Percentiles rank a stretch among this genome's conserved stretches.
These are phyloP conservation scores for Schwanniomyces yamadae DNA, from an alignment of 805 yeast genomes.

Conservation along the genomic window DNA sequence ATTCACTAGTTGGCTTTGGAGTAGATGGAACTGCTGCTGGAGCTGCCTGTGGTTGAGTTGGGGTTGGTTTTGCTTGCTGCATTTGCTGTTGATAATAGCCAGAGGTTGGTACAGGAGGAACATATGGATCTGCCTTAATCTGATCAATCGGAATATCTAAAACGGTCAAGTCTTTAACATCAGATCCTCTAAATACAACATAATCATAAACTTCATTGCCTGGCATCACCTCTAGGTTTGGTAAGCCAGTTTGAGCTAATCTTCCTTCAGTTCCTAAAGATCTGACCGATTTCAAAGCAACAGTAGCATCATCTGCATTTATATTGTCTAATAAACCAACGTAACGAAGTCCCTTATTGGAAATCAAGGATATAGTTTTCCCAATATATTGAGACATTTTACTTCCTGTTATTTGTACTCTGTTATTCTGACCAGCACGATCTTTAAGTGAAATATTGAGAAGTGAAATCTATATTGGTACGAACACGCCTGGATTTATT, in stretches of 20 bases:
- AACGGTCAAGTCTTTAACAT: constrained; percentile 85
- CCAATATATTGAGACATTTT: constrained; percentile 97
- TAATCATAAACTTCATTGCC: constrained; percentile 67
- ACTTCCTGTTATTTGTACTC: too few relatives aligned
- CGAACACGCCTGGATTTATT: too few relatives aligned
- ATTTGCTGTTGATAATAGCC: constrained; percentile 14
- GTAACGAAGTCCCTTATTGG: constrained; percentile 79
- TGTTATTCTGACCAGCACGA: too few relatives aligned
- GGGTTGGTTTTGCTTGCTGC: constrained; percentile 7
- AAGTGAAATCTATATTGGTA: too few relatives aligned
- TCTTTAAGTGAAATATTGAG: too few relatives aligned
- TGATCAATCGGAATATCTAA: constrained; percentile 69
- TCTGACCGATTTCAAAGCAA: constrained; percentile 75
- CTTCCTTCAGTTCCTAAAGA: constrained; percentile 94
- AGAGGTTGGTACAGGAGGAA: constrained; percentile 15
- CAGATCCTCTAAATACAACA: constrained; percentile 86
- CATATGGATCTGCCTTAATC: constrained; percentile 53
- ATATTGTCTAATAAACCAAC: constrained; percentile 87
- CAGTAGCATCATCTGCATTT: constrained; percentile 88
- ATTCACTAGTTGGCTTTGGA: neutral
- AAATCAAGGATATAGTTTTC: constrained; percentile 77
- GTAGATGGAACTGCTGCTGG: constrained; percentile 11
- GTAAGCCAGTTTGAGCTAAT: constrained; percentile 53
- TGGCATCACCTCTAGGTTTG: constrained; percentile 68
- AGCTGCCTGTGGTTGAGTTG: constrained; percentile 9